Base-by-base conservation (phyloP, 140 eudicot species). In the Oenanthe javanica region DNA sequence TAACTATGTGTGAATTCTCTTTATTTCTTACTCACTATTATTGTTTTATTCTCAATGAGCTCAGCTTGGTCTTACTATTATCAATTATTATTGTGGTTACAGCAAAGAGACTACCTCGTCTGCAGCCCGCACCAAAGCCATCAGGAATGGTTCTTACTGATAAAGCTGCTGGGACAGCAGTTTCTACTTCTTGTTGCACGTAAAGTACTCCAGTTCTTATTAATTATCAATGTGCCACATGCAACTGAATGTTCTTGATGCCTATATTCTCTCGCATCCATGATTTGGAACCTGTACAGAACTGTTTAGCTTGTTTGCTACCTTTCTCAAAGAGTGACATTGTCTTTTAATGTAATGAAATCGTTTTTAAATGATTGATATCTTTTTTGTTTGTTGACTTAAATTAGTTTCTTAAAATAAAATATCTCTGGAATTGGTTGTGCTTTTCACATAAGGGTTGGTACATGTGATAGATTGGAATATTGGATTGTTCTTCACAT, bases 101-200 rank as follows among this genome's bases (percentile, higher is more conserved):
- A 86, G 89, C 89, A 57, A 86, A 86, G 79, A 82, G 82, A 77
- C 77, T 86, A 78, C 89, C 89, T 9, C 86, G 86, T 43, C 48
- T 80, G 73, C 89, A 82, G 83, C 82, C 83, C 2, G 70, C 86
- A 5, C 81, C 86, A 77, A 86, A 82, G 64, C 89, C 89, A 21
- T 77, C 89, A 31, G 89, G 89, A 72, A 86, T 86, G 89, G 86
- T 86, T 77, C 86, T 86, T 19, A 80, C 77, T 76, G 89, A 86
- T 77, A 84, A 79, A 55, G 82, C 89, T 52, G 80, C 89, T 2
- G 84, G 52, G 14, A 63, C 82, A 59, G 74, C 84, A n/a, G 72
- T 61, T 52, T 64, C 51, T 57, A 84, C 84, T 79, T 82, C 86
- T 54, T 86, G 89, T 77, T 86, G 89, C 80, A 67, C 86, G 55